Percentiles rank a stretch among this genome's conserved stretches.
phyloP scores from a whole-genome alignment of 441 rosid genomes.

The Gossypium trilobum region DNA sequence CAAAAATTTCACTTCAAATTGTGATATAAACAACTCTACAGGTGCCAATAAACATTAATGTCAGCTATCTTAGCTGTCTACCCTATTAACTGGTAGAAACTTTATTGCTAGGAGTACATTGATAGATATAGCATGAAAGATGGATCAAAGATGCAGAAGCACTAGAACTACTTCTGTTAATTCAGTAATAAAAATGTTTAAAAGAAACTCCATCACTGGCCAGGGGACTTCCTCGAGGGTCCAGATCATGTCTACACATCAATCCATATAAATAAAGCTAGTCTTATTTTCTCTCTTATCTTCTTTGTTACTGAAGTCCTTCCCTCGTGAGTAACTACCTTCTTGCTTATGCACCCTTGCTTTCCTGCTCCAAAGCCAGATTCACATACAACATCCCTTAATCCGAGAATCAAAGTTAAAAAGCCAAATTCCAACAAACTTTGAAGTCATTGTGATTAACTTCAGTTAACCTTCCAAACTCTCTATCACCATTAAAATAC shows the following conservation, averaged over 20 bases:
- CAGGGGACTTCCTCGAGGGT: not conserved
- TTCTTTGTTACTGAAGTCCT: not conserved
- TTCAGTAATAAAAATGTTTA: not conserved
- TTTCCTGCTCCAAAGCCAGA: not conserved
- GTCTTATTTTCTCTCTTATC: not conserved
- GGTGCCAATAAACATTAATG: not conserved
- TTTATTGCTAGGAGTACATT: not conserved
- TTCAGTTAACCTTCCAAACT: not conserved
- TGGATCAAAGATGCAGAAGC: not conserved
- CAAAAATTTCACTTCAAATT: not conserved
- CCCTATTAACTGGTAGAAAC: slow-evolving; percentile 7
- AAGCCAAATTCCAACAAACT: not conserved
- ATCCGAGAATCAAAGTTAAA: not conserved
- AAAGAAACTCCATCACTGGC: not conserved
- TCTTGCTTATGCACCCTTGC: not conserved
- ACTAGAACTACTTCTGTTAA: not conserved
- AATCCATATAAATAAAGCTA: not conserved
- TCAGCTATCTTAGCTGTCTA: slow-evolving; percentile 3
- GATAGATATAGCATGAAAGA: not conserved
- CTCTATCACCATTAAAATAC: not conserved
- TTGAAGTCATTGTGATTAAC: not conserved
- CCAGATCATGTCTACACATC: not conserved
- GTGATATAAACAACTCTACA: not conserved
- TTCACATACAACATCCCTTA: not conserved
- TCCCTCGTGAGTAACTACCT: not conserved